Base-by-base conservation (phyloP, 441 rosid genomes). In the Croton setiger region DNA sequence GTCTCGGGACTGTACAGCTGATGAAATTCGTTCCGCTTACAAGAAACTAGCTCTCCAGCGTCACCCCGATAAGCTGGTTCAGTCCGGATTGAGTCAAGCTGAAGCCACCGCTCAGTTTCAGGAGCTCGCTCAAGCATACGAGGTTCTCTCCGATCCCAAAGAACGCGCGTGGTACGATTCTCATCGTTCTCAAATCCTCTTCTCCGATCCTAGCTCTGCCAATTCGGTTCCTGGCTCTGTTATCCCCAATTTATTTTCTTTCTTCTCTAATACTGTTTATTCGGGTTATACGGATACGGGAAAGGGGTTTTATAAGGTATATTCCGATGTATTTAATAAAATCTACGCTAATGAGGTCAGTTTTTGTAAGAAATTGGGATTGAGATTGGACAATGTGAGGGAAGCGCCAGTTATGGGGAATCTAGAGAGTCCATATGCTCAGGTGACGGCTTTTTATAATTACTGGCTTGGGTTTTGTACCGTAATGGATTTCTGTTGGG, bases 81-180 rank as follows among this genome's bases (percentile, higher is more conserved):
- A 86, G 64, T 88, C 98, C 63, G 98, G 97, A 41, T 56, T 95
- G 62, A 80, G 88, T 52, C 89, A 84, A 58, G 79, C 87, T 21
- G 96, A 91, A 36, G 98, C 98, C 75, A 91, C 98, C 60, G 90
- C 96, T n/a, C 91, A 87, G 75, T 95, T 90, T 76, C 99, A 95
- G 77, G 96, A 92, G 80, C 97, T 95, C 27, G 79, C 79, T 37
- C 89, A 85, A 69, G 96, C 98, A 13, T 92, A 89, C 77, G 97
- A 90, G 76, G 90, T 92, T 72, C 84, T 92, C 73, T 89, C 91
- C 21, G 98, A 95, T 68, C 89, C 99, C 27, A 90, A 88, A 70
- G 97, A 92, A 71, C 95, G 99, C 31, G 82, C 98, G 27, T 90
- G 95, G 96, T 95, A 95, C 69, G 99, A 95, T 67, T 87, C 92